phyloP scores from a whole-genome alignment of 495 filamentous ascomycete species.

The Neurospora africana region DNA sequence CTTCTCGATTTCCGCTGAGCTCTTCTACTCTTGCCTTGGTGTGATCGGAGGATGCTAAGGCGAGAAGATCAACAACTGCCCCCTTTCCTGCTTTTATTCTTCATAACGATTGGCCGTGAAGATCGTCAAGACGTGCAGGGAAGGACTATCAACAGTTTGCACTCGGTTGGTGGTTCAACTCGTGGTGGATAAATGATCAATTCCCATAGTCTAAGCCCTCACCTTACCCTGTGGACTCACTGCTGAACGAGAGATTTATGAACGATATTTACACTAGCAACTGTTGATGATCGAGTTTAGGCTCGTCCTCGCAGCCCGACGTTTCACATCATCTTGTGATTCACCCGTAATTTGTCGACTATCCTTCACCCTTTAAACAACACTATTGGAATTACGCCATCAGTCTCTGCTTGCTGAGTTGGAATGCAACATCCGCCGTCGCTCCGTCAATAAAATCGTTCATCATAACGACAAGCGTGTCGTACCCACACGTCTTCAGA shows the following conservation, averaged over 20 bases:
- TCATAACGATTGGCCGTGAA: background rate
- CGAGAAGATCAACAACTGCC: background rate
- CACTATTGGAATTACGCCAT: background rate
- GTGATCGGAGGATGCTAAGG: background rate
- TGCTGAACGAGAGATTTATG: background rate
- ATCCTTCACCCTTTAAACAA: background rate
- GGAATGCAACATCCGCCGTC: conserved; percentile 38
- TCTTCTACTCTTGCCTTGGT: background rate
- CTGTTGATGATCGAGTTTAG: background rate
- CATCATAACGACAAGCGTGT: conserved; percentile 38
- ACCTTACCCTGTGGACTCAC: background rate
- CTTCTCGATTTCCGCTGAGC: background rate
- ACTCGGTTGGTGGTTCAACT: background rate
- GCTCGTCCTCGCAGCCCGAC: background rate
- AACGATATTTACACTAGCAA: background rate
- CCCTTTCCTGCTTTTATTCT: background rate
- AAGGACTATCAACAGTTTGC: background rate
- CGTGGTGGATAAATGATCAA: background rate
- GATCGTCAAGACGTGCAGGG: background rate
- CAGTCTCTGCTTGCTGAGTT: conserved; percentile 33
- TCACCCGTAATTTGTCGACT: background rate
- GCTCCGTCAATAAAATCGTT: conserved; percentile 48
- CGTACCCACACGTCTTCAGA: conserved; percentile 22
- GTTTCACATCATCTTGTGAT: background rate
- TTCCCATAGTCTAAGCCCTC: background rate